These are phyloP conservation scores for Salvia splendens DNA, from an alignment of 257 asterid species.

Conservation along the genomic window DNA sequence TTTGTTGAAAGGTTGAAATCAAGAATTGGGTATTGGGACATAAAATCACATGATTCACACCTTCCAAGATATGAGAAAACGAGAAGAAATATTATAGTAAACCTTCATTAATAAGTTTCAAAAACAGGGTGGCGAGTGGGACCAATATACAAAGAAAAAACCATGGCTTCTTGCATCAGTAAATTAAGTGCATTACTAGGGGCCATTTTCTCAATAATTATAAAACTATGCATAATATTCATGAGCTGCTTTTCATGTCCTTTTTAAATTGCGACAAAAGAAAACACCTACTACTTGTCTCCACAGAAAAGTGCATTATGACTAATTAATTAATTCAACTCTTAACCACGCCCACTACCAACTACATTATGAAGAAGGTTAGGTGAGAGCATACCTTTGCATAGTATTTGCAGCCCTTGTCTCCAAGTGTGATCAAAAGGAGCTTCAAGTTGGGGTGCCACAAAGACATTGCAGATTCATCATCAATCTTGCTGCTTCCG, in stretches of 20 bases:
- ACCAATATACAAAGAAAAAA: slow-evolving; percentile 7
- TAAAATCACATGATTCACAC: slow-evolving; percentile 31
- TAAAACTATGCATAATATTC: not conserved
- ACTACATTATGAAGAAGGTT: slow-evolving; percentile 10
- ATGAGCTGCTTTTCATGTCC: not conserved
- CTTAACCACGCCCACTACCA: slow-evolving; percentile 21
- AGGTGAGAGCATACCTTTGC: slow-evolving; percentile 58
- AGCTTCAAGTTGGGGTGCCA: slow-evolving; percentile 90
- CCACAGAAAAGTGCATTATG: not conserved
- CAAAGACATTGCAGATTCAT: slow-evolving; percentile 74
- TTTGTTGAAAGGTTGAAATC: not conserved
- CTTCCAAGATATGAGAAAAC: slow-evolving; percentile 30
- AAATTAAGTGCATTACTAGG: not conserved
- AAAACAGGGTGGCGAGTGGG: slow-evolving; percentile 25
- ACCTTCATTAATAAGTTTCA: slow-evolving; percentile 2
- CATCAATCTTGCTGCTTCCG: slow-evolving; percentile 74
- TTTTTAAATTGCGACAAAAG: not conserved
- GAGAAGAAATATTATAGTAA: slow-evolving; percentile 4
- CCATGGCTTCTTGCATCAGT: slow-evolving; percentile 18
- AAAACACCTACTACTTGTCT: not conserved
- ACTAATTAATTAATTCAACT: not conserved
- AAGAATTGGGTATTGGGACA: not conserved
- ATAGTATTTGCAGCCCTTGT: slow-evolving; percentile 81
- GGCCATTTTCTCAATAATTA: not conserved
- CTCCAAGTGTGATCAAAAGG: slow-evolving; percentile 89